phyloP scores from a whole-genome alignment of 2,329 filamentous ascomycete species.

The Fusarium circinatum region DNA sequence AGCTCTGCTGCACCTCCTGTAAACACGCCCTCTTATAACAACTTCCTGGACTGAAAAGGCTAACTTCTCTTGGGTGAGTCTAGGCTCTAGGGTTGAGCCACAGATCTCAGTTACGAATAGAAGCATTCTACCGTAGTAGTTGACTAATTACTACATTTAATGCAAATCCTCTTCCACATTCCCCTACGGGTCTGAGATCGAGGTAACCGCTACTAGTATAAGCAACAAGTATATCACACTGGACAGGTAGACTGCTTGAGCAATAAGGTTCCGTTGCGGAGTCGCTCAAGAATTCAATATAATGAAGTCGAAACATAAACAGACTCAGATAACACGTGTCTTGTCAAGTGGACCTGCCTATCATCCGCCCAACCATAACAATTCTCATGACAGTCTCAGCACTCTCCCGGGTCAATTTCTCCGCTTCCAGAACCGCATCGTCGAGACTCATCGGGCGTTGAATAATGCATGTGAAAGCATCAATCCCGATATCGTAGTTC shows the following conservation, averaged over 20 bases:
- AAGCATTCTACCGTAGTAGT: too few species aligned
- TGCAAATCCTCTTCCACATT: not conserved
- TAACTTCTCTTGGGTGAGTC: not conserved
- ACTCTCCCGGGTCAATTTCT: constrained; percentile 47
- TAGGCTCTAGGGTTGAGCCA: not conserved
- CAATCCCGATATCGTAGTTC: constrained; percentile 50
- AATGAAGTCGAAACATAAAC: not conserved
- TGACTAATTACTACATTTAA: not conserved
- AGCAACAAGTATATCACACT: not conserved
- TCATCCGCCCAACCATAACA: constrained; percentile 46
- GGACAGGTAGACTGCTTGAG: not conserved
- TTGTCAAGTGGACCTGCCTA: constrained; percentile 22
- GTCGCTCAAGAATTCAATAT: not conserved
- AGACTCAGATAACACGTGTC: not conserved
- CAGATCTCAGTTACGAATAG: not conserved
- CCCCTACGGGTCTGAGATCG: not conserved
- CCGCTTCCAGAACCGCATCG: constrained; percentile 46
- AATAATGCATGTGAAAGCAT: constrained; percentile 49
- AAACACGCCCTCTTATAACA: not conserved
- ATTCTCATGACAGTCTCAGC: constrained; percentile 50
- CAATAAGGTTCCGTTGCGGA: not conserved
- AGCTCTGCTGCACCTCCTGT: not conserved
- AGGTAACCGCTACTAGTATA: not conserved
- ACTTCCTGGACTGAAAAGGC: not conserved
- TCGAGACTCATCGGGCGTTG: constrained; percentile 47